Base-by-base conservation (phyloP, 2,329 filamentous ascomycete species). In the Microsporum audouinii region DNA sequence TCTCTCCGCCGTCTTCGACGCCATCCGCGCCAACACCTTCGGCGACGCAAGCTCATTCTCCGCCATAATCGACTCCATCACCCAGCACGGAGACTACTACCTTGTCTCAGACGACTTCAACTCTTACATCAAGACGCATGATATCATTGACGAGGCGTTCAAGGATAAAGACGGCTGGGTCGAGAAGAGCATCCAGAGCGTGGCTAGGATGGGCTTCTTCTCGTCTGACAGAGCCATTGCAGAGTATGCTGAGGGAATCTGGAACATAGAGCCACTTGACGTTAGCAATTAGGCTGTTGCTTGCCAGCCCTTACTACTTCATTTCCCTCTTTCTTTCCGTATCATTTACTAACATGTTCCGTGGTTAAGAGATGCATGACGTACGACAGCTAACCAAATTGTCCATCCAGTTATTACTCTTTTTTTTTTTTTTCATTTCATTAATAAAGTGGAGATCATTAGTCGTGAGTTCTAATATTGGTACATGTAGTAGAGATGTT, bases 71-170 rank as follows among this genome's bases (percentile, higher is more conserved):
- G 84, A 87, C 65, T 88, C 89, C 7, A 91, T 99, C 65, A 85
- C 88, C 65, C 88, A 96, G 63, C 94, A 97, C 66, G 91, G 94
- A 43, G 94, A 99, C 74, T 97, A 95, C 79, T 99, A 99, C 75
- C 84, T 99, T 34, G 91, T 97, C 56, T 96, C 90, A 43, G 94
- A 99, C 71, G 94, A 99, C 75, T 99, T 99, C 82, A 85, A 89
- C 76, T 92, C 88, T 71, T 99, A 99, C 78, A 80, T 95, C 68
- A 85, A 92, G 75, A 96, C 94, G 5, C 94, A 99, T 65, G 82
- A 84, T 62, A 81, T 96, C 60, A 91, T 99, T 36, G 94, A 99
- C 70, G 87, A 92, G 76, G 87, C 90, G 58, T 99, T 95, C 80
- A 85, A 84, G 75, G 88, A 97, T 76, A 88, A 92, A 73, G 91